These are phyloP conservation scores for Ceratobasidium sp. DNA, from an alignment of 1,284 basidiomycete genomes.

Conservation along the genomic window DNA sequence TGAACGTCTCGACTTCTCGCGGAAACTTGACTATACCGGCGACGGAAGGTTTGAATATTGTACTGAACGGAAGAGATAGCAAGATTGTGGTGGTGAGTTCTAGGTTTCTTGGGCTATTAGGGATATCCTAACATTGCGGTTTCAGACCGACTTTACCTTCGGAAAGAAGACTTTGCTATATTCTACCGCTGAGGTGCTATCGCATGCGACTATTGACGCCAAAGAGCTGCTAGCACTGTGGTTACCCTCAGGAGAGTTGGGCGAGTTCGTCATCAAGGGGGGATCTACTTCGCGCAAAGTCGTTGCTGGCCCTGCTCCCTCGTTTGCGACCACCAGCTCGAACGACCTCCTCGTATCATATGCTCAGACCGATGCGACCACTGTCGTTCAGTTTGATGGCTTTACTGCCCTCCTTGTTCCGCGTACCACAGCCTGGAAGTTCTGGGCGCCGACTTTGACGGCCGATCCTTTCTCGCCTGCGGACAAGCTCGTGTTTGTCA, in stretches of 20 bases:
- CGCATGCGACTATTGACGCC: constrained; percentile 40
- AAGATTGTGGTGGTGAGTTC: constrained; percentile 44
- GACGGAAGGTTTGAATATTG: constrained; percentile 8
- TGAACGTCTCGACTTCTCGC: constrained; percentile 50
- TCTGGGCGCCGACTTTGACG: constrained; percentile 42
- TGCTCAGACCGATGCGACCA: constrained; percentile 11
- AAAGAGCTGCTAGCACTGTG: constrained; percentile 37
- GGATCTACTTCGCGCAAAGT: constrained; percentile 30
- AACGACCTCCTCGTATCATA: constrained; percentile 30
- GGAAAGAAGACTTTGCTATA: constrained; percentile 42
- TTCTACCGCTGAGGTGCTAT: constrained; percentile 45
- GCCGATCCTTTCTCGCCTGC: constrained; percentile 40
- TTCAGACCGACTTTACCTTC: constrained; percentile 31
- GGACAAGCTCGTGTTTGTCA: constrained; percentile 46
- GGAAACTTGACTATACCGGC: constrained; percentile 50
- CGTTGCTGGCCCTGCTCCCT: constrained; percentile 5
- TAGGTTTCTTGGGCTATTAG: background rate
- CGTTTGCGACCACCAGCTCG: constrained; percentile 20
- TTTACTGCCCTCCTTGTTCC: constrained; percentile 42
- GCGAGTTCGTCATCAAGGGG: constrained; percentile 45
- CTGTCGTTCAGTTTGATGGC: constrained; percentile 33
- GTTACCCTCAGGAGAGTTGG: constrained; percentile 30
- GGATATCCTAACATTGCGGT: background rate
- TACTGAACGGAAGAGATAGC: constrained; percentile 35
- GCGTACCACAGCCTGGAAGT: constrained; percentile 42